Evolutionary conservation across 768 basidiomycete species (phyloP).

Genomic region (Gloeostereum incarnatum): DNA sequence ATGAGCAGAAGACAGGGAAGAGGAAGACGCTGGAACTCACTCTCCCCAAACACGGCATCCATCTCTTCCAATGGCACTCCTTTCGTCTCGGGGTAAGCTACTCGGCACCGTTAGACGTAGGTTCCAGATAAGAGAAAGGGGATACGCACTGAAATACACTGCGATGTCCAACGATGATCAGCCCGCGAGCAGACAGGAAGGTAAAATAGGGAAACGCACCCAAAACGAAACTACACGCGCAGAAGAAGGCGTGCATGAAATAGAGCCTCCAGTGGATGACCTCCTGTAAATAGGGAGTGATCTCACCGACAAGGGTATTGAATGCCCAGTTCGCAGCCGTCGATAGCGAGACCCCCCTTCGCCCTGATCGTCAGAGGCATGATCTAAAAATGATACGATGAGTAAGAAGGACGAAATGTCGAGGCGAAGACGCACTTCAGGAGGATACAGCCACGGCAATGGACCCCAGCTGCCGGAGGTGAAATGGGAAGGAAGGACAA

Average conservation of each 20-base stretch:
- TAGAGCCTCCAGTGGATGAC: slow-evolving; percentile 86
- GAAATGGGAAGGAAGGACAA: not conserved
- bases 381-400: slow-evolving; percentile 38
- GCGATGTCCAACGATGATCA: not conserved
- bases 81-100: slow-evolving; percentile 83
- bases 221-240: slow-evolving; percentile 75
- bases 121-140: not conserved
- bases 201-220: slow-evolving; percentile 29
- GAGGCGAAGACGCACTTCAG: slow-evolving; percentile 41
- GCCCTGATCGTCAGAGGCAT: slow-evolving; percentile 85
- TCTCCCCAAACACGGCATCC: slow-evolving; percentile 87
- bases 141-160: slow-evolving; percentile 72
- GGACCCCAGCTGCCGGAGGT: slow-evolving; percentile 62
- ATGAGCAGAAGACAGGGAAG: not conserved
- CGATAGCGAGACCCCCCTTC: slow-evolving; percentile 88
- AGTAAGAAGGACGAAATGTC: not conserved
- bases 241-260: slow-evolving; percentile 94
- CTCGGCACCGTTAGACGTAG: not conserved
- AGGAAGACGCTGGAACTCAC: slow-evolving; percentile 19
- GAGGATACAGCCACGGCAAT: slow-evolving; percentile 81
- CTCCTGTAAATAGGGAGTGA: slow-evolving; percentile 83
- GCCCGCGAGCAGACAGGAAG: not conserved
- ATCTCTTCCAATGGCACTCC: slow-evolving; percentile 86
- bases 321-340: slow-evolving; percentile 86
- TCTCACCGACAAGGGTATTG: slow-evolving; percentile 84